Evolutionary conservation across 2,329 filamentous ascomycete genomes (phyloP).

Genomic region (Talaromyces verruculosus): DNA sequence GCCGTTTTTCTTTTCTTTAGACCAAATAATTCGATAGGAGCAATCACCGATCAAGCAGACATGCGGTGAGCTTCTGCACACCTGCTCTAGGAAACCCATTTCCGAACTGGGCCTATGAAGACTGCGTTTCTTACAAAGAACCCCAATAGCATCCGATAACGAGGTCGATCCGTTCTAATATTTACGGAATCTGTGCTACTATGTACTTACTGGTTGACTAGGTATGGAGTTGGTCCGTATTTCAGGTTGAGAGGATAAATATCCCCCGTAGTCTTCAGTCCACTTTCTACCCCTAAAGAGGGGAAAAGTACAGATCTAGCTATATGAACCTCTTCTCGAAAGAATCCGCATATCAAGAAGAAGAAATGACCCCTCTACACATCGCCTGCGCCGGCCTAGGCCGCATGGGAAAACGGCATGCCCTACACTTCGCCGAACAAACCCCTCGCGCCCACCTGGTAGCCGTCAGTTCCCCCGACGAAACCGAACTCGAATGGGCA

Average conservation of each 20-base stretch:
- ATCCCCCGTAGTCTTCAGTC: background rate
- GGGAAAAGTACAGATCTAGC: too few species aligned
- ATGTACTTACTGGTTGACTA: background rate
- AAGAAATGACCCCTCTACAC: slow-evolving; percentile 33
- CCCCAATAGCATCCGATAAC: background rate
- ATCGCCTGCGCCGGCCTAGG: slow-evolving; percentile 52
- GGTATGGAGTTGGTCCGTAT: background rate
- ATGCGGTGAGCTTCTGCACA: background rate
- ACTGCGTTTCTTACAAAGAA: background rate
- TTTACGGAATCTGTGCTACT: background rate
- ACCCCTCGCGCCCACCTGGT: slow-evolving; percentile 46
- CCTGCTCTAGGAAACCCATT: background rate
- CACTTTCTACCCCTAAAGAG: too few species aligned
- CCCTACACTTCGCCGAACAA: slow-evolving; percentile 49
- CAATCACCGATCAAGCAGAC: background rate
- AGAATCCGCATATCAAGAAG: background rate
- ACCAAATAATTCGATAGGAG: background rate
- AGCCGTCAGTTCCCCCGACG: background rate
- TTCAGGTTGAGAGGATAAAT: background rate
- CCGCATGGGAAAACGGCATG: slow-evolving; percentile 54
- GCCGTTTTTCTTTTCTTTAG: background rate
- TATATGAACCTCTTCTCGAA: too few species aligned
- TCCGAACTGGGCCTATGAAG: background rate
- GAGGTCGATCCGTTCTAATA: background rate
- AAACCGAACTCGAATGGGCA: background rate